Conservation (phyloP, 345 rosid genomes). For the Melaleuca alternifolia region DNA sequence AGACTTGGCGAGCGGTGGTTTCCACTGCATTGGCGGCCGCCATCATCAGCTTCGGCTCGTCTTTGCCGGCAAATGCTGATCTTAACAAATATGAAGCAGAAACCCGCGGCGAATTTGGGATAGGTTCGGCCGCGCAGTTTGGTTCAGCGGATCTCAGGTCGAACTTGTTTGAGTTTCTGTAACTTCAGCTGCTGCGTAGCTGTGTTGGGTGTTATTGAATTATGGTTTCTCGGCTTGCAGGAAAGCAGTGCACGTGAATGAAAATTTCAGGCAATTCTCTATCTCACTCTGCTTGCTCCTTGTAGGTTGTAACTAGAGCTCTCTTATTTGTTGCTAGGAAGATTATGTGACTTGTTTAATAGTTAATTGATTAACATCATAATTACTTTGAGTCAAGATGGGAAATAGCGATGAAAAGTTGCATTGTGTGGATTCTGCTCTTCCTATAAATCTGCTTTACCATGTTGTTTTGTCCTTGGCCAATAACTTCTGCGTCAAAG, state of each 20-base stretch:
- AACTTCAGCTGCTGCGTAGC: not conserved
- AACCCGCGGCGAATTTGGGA: conserved; percentile 79
- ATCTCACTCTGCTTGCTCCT: not conserved
- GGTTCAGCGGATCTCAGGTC: conserved; percentile 87
- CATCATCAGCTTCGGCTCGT: conserved; percentile 35
- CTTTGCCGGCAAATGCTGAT: conserved; percentile 62
- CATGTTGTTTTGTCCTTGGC: not conserved
- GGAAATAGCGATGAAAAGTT: not conserved
- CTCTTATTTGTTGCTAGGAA: not conserved
- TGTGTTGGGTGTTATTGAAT: conserved; percentile 1
- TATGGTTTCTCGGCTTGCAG: conserved; percentile 24
- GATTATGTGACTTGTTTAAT: not conserved
- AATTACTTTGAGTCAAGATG: not conserved
- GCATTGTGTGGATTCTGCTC: not conserved
- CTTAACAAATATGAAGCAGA: conserved; percentile 86
- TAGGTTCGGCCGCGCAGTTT: conserved; percentile 85
- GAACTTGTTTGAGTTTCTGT: not conserved
- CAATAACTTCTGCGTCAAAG: not conserved
- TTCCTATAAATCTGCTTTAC: not conserved
- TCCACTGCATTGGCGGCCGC: conserved; percentile 64
- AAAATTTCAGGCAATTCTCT: conserved; percentile 58
- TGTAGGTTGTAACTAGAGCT: not conserved
- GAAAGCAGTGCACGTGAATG: conserved; percentile 76
- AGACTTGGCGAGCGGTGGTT: conserved; percentile 40
- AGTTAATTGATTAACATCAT: not conserved